Evolutionary conservation across 768 basidiomycete species (phyloP), one percentile per base, ranked within the genome.

Genomic region (Tylopilus cervinicoccineus): DNA sequence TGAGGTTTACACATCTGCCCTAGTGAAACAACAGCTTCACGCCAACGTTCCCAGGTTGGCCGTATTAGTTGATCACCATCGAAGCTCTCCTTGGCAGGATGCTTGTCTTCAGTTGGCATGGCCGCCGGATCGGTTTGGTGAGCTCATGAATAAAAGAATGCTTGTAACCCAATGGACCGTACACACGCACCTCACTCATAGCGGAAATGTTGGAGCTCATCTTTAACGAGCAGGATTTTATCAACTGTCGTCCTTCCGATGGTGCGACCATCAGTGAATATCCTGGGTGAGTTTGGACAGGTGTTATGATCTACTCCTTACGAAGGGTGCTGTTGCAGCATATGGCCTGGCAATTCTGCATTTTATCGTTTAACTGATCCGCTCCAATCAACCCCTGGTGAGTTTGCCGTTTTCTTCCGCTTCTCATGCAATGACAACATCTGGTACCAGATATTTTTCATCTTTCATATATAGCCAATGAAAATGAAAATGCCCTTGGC

Each of bases 91-190:
- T n/a, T 32, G 31, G 27, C 31, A 32, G 31, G 27, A 9, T 10
- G 27, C 12, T 10, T 5, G 2, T 28, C 11, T 7, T 28, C 4
- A 1, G 9, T 47, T 56, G 55, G 55, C 42, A 40, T 11, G 29
- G 22, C 34, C 23, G 33, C 41, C 9, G 0, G 37, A 45, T 59
- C 16, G 37, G 17, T 19, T 8, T 8, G 12, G 26, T 3, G 3
- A 8, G 14, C 6, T n/a, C 6, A 2, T 10, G 26, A 2, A 56
- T 58, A 59, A 60, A 60, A 52, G 54, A 36, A 38, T 19, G 22
- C 8, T 2, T 16, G 6, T 34, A 10, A 8, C 37, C 14, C 16
- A 22, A 5, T 22, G 17, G n/a, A n/a, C n/a, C n/a, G 1, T 7
- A 2, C 8, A 6, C 38, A 28, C 12, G 13, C 31, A 33, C 26